phyloP scores from a whole-genome alignment of 768 basidiomycete species.

The Amanita jacksonii region DNA sequence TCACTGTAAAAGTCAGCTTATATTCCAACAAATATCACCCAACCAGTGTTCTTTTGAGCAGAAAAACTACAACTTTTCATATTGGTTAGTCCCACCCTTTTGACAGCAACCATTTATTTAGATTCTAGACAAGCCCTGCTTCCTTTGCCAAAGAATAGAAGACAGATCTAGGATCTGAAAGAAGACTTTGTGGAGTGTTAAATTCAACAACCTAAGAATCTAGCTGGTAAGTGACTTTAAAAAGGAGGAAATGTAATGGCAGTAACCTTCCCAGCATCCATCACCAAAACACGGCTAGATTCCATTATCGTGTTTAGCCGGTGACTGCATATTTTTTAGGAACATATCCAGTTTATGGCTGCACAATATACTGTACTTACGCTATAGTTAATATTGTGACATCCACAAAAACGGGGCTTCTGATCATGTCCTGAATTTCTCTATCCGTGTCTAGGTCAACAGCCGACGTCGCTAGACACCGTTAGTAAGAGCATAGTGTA shows the following conservation, averaged over 20 bases:
- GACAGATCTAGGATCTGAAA: slow-evolving; percentile 44
- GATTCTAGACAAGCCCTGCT: slow-evolving; percentile 41
- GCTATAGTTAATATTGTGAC: slow-evolving; percentile 86
- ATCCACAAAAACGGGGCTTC: slow-evolving; percentile 64
- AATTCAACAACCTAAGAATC: slow-evolving; percentile 57
- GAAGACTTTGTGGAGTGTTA: slow-evolving; percentile 56
- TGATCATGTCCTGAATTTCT: slow-evolving; percentile 82
- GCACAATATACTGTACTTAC: slow-evolving; percentile 29
- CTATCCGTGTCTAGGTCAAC: slow-evolving; percentile 88
- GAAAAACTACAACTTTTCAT: no score
- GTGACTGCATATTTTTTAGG: slow-evolving; percentile 34
- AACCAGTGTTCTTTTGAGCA: no score
- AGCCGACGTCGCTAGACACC: slow-evolving; percentile 63
- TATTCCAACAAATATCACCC: no score
- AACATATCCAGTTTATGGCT: background rate
- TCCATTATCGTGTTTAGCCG: slow-evolving; percentile 79
- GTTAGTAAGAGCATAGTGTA: slow-evolving; percentile 4
- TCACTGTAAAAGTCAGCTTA: no score
- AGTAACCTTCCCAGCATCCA: slow-evolving; percentile 63
- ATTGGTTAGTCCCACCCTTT: no score
- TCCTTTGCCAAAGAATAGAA: slow-evolving; percentile 60
- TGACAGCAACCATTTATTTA: no score
- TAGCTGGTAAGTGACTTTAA: background rate
- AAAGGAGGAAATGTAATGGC: no score
- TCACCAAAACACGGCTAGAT: slow-evolving; percentile 73